A percentile compares a stretch with the other conserved stretches of the same genome.
These are phyloP conservation scores for Begonia masoniana DNA, from an alignment of 306 rosid genomes.

Conservation along the genomic window DNA sequence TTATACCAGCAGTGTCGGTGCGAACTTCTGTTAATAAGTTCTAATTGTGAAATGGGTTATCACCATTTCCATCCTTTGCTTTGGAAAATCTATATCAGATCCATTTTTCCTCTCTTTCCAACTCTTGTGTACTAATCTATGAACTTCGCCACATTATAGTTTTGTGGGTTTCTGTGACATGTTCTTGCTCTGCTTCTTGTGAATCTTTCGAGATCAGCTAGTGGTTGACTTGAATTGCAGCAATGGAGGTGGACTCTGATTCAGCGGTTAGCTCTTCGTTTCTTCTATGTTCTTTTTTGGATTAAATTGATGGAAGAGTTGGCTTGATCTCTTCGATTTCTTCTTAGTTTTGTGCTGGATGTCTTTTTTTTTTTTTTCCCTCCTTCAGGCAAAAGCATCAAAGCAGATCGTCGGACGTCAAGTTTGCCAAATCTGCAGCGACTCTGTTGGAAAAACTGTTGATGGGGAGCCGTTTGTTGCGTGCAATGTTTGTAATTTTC, in stretches of 20 bases:
- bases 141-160: too few species aligned
- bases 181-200: not conserved
- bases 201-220: not conserved
- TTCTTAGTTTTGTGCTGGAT: not conserved
- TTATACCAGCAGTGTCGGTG: too few species aligned
- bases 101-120: too few species aligned
- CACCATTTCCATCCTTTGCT: too few species aligned
- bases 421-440: constrained; percentile 97
- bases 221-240: not conserved
- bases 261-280: constrained; percentile 2
- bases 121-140: too few species aligned
- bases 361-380: not conserved
- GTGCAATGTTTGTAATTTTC: constrained; percentile 74
- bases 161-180: not conserved
- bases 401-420: constrained; percentile 25
- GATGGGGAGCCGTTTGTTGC: constrained; percentile 71
- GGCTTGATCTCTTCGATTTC: not conserved
- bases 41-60: too few species aligned
- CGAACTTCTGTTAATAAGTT: too few species aligned
- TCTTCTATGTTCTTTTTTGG: not conserved
- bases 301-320: not conserved
- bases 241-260: constrained; percentile 11
- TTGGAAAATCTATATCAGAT: too few species aligned
- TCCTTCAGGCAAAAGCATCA: constrained; percentile 3
- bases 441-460: constrained; percentile 54